Percentiles rank a stretch among this genome's conserved stretches.
Conservation (phyloP, 1,284 basidiomycete species). For the Pseudomicrostroma phylloplanum region DNA sequence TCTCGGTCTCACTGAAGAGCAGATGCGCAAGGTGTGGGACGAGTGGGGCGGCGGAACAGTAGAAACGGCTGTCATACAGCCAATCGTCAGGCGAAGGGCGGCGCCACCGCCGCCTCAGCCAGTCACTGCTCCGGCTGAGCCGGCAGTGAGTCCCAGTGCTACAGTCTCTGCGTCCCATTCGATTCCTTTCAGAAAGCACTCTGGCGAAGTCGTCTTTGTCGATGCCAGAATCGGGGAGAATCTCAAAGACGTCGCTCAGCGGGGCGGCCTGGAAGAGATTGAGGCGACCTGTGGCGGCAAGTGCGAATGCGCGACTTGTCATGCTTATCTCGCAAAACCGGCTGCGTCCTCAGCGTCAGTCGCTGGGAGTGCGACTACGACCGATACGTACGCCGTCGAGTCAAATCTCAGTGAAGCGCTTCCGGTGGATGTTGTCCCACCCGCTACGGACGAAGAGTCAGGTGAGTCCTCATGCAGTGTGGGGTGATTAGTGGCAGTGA, state of each 20-base stretch:
- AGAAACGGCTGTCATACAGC: constrained; percentile 26
- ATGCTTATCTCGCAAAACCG: constrained; percentile 23
- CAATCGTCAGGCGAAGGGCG: constrained; percentile 3
- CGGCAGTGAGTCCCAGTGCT: neutral
- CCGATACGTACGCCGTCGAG: neutral
- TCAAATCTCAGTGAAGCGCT: neutral
- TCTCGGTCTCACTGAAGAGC: constrained; percentile 33
- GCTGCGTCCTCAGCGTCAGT: constrained; percentile 1
- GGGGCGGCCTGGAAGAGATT: constrained; percentile 37
- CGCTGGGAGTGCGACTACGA: neutral
- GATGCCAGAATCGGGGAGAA: constrained; percentile 41
- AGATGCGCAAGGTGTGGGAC: constrained; percentile 29
- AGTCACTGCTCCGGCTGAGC: neutral
- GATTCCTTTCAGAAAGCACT: constrained; percentile 31
- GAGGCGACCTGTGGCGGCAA: constrained; percentile 47
- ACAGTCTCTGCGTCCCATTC: constrained; percentile 12
- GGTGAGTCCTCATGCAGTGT: too few relatives aligned
- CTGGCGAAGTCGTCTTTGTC: constrained; percentile 27
- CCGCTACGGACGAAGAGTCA: constrained; percentile 15
- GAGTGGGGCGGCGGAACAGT: constrained; percentile 39
- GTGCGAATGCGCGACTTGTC: constrained; percentile 45
- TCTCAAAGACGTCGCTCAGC: constrained; percentile 42
- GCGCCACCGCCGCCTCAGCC: neutral
- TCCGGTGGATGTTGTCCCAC: neutral
- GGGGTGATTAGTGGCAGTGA: too few relatives aligned